Percentiles rank a stretch among this genome's conserved stretches.
Evolutionary conservation across 2,329 filamentous ascomycete genomes (phyloP).

Genomic region (Fusarium redolens): DNA sequence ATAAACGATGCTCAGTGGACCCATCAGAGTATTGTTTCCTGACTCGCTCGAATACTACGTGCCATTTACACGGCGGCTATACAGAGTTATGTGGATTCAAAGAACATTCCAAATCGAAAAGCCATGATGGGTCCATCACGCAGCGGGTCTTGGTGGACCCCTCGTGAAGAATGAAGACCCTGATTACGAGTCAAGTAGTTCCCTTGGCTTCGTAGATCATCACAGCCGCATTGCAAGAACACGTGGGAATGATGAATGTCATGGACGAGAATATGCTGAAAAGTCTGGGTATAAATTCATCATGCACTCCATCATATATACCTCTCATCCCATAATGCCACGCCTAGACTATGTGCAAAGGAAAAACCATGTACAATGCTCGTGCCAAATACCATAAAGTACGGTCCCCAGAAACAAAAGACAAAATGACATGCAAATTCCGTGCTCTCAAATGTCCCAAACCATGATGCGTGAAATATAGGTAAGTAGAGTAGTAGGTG

Average conservation of each 20-base stretch:
- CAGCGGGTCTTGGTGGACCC: not conserved
- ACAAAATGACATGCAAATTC: conserved; percentile 10
- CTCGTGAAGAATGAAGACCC: not conserved
- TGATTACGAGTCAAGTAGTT: not conserved
- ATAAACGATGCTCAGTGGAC: not conserved
- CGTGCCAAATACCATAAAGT: conserved; percentile 2
- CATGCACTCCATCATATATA: conserved; percentile 25
- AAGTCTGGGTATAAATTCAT: conserved; percentile 39
- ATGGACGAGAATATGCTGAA: not conserved
- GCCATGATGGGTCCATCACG: not conserved
- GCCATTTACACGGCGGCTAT: not conserved
- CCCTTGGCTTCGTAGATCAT: not conserved
- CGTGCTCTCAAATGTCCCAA: conserved; percentile 5
- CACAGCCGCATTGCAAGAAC: not conserved
- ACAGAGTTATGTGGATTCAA: not conserved
- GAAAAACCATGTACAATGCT: conserved; percentile 25
- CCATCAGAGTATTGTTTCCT: not conserved
- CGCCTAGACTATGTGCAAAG: conserved; percentile 26
- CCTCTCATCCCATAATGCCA: conserved; percentile 15
- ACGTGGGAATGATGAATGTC: not conserved
- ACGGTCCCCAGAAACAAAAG: conserved; percentile 2
- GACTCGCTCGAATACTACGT: not conserved
- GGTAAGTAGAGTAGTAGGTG: not conserved
- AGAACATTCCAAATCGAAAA: not conserved
- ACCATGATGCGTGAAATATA: conserved; percentile 4